These are phyloP conservation scores for Ailanthus altissimus DNA, from an alignment of 345 rosid genomes.

Conservation along the genomic window DNA sequence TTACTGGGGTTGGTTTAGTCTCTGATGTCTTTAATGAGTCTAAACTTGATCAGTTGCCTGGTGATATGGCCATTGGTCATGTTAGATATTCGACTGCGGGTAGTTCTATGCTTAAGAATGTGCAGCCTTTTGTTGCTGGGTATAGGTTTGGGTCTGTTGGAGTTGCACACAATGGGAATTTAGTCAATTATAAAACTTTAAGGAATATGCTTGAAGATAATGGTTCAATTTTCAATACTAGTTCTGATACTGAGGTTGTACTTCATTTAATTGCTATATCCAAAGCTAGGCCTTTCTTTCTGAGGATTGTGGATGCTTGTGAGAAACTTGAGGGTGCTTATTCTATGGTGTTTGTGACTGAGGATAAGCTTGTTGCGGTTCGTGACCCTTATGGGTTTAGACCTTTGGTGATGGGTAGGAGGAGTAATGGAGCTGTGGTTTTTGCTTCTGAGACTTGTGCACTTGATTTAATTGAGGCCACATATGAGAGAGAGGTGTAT, in stretches of 20 bases:
- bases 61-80: conserved; percentile 85
- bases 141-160: conserved; percentile 86
- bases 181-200: conserved; percentile 71
- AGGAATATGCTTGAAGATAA: conserved; percentile 76
- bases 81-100: conserved; percentile 98
- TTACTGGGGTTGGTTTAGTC: conserved; percentile 94
- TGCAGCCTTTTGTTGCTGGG: conserved; percentile 98
- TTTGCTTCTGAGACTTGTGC: conserved; percentile 98
- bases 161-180: conserved; percentile 93
- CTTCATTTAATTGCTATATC: conserved; percentile 94
- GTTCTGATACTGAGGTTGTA: conserved; percentile 95
- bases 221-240: conserved; percentile 92
- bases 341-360: conserved; percentile 90
- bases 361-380: conserved; percentile 92
- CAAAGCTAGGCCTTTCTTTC: conserved; percentile 81
- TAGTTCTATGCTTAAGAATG: conserved; percentile 88
- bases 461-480: conserved; percentile 94
- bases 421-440: conserved; percentile 90
- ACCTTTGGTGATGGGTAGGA: conserved; percentile 93
- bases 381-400: conserved; percentile 91
- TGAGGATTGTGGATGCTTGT: conserved; percentile 91
- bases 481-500: conserved; percentile 84
- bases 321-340: conserved; percentile 89
- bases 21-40: conserved; percentile 89
- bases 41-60: conserved; percentile 83